Base-by-base conservation (phyloP, 345 rosid genomes). In the Stellera chamaejasme region DNA sequence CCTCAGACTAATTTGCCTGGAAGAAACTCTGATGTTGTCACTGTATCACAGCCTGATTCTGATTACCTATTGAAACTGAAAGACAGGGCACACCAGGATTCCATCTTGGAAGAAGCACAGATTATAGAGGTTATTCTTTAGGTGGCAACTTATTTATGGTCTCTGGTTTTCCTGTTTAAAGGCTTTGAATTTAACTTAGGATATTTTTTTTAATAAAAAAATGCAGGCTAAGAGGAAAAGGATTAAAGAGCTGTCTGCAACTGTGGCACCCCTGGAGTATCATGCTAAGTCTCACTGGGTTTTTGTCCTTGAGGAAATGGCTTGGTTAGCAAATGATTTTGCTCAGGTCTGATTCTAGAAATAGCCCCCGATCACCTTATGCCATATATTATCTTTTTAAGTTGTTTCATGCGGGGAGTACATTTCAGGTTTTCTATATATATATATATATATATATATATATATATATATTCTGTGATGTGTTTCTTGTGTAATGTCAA, bases 261-360 rank as follows among this genome's bases (percentile, higher is more conserved):
- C 75, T 70, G 58, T 66, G 11, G 65, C 67, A 25, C 72, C 79
- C 26, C 62, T 61, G 66, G 93, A 80, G 70, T 69, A 41, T 67
- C 77, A 68, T 49, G 68, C 66, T 50, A 90, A 75, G 69, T 79
- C 81, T 67, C 95, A 85, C 47, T 94, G 99, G 99, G 95, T 83
- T 74, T 90, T 80, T 75, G 93, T 94, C 71, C 93, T 94, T n/a
- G 97, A 94, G 86, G 99, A 94, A 74, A 90, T 94, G 96, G 76
- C 85, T 57, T 94, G 99, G 99, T 67, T 94, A 72, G 99, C 99
- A 65, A 90, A 87, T 79, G 99, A 94, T 75, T 83, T 94, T 81
- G 83, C 88, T 1, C 99, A 94, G 99, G 99, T 94, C 62, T 69
- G 75, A 58, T 51, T 47, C 56, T 55, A 55, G 43, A 23, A 19